phyloP scores from a whole-genome alignment of 1,284 basidiomycete genomes.

The Cryptococcus sp. region DNA sequence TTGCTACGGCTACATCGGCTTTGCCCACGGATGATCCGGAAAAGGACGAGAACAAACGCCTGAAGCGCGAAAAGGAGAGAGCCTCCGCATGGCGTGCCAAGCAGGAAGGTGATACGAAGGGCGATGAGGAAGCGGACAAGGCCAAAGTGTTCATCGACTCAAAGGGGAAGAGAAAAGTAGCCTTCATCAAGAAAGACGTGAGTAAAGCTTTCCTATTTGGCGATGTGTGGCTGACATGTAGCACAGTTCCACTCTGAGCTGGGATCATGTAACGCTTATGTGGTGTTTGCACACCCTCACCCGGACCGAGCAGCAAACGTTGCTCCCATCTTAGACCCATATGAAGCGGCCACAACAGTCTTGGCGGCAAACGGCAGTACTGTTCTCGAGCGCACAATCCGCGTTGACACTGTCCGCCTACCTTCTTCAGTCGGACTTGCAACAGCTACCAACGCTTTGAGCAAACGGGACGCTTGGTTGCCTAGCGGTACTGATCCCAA shows the following conservation, averaged over 20 bases:
- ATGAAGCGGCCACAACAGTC: conserved; percentile 69
- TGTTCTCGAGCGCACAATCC: conserved; percentile 73
- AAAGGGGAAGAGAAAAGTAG: conserved; percentile 88
- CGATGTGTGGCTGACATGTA: neutral
- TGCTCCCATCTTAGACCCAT: conserved; percentile 69
- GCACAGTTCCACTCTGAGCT: conserved; percentile 65
- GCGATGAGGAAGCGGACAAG: conserved; percentile 44
- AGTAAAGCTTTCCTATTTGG: conserved; percentile 17
- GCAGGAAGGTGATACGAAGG: conserved; percentile 56
- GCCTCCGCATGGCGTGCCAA: conserved; percentile 64
- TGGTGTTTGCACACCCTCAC: conserved; percentile 75
- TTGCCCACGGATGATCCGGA: conserved; percentile 56
- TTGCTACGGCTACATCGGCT: conserved; percentile 72
- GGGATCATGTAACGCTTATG: conserved; percentile 75
- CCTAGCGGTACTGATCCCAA: conserved; percentile 66
- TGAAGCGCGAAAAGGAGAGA: conserved; percentile 54
- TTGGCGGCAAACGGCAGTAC: conserved; percentile 67
- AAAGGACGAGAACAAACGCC: conserved; percentile 45
- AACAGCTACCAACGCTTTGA: conserved; percentile 40
- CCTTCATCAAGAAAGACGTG: conserved; percentile 84
- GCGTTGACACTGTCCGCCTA: conserved; percentile 68
- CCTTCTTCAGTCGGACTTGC: conserved; percentile 40
- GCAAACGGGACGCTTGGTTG: conserved; percentile 45
- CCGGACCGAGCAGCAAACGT: conserved; percentile 59
- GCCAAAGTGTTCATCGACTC: conserved; percentile 66